These are phyloP conservation scores for Pyrus pyrifolia DNA, from an alignment of 306 rosid genomes.

Conservation along the genomic window DNA sequence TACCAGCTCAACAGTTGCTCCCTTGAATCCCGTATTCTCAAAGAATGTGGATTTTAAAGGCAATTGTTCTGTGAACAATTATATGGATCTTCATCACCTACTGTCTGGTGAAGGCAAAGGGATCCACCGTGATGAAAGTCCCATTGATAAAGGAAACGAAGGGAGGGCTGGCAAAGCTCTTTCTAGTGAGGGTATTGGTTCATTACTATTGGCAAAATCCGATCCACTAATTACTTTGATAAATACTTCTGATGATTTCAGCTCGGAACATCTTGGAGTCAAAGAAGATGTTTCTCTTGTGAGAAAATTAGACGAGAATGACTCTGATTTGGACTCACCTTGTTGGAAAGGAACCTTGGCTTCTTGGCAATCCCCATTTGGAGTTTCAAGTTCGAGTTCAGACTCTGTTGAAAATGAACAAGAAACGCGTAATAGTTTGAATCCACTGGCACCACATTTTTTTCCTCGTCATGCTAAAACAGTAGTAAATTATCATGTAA, in stretches of 20 bases:
- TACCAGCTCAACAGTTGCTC: background rate
- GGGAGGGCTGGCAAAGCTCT: background rate
- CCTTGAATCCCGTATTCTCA: background rate
- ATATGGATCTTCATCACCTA: background rate
- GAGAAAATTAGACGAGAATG: conserved; percentile 27
- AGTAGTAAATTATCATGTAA: background rate
- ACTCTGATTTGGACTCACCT: conserved; percentile 62
- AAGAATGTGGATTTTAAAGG: background rate
- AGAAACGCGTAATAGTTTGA: conserved; percentile 39
- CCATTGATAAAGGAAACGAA: background rate
- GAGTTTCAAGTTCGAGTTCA: conserved; percentile 25
- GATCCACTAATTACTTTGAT: background rate
- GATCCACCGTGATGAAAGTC: conserved; percentile 6
- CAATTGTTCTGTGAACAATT: background rate
- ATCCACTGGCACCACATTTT: conserved; percentile 61
- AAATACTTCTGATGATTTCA: background rate
- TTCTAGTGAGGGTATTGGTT: background rate
- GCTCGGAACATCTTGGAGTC: background rate
- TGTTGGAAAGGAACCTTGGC: conserved; percentile 51
- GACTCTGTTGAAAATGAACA: conserved; percentile 22
- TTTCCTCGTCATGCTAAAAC: conserved; percentile 39
- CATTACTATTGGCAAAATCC: background rate
- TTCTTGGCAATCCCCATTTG: conserved; percentile 19
- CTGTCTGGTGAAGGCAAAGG: conserved; percentile 10
- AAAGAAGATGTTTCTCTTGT: conserved; percentile 11